A percentile compares a stretch with the other conserved stretches of the same genome.
phyloP scores from a whole-genome alignment of 164 flowering plant genomes.

The Kalanchoe fedtschenkoi region DNA sequence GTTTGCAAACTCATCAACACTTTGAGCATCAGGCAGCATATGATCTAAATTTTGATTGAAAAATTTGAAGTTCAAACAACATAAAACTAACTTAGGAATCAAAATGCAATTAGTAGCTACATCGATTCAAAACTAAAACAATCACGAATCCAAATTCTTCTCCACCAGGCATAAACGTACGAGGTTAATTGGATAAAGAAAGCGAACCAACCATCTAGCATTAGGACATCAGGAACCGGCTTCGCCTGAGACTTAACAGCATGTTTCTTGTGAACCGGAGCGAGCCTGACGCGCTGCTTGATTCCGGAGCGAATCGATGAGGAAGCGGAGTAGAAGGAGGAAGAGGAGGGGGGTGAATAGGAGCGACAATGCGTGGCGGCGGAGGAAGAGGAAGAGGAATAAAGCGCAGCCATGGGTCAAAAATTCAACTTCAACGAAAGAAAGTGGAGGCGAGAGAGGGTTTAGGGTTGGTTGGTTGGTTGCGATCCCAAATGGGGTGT shows the following conservation, averaged over 20 bases:
- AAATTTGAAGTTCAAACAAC: neutral
- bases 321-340: neutral
- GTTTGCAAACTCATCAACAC: too few relatives aligned
- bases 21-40: neutral
- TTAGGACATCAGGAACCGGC: neutral
- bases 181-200: neutral
- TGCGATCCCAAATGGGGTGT: neutral
- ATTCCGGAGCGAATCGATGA: neutral
- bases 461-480: neutral
- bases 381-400: neutral
- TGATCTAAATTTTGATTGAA: too few relatives aligned
- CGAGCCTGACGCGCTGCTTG: neutral
- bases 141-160: neutral
- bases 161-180: neutral
- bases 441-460: neutral
- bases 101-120: neutral
- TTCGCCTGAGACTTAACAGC: neutral
- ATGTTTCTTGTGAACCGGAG: too few relatives aligned
- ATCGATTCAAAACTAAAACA: neutral
- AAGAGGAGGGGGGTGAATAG: neutral
- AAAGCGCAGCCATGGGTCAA: neutral
- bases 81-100: neutral
- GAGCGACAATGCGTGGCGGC: neutral
- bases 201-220: slow-evolving; percentile 1
- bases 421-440: too few relatives aligned